Conservation (phyloP, 2,329 filamentous ascomycete species). For the Aspergillus arachidicola region DNA sequence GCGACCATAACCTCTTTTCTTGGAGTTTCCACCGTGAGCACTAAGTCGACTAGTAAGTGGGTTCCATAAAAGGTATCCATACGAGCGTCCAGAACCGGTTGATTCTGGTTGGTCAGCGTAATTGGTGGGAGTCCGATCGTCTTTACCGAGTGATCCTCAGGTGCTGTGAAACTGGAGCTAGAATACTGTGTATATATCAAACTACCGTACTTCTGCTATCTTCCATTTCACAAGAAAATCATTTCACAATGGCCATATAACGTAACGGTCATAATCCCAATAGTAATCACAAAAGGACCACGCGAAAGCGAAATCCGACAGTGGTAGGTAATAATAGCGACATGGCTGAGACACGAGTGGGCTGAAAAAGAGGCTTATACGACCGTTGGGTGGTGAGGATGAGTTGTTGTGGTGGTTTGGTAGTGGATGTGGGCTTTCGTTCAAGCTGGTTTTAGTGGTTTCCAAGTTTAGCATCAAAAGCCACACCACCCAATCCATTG, state of each 20-base stretch:
- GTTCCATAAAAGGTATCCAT: neutral
- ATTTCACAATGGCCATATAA: neutral
- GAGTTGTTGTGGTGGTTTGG: neutral
- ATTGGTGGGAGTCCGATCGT: neutral
- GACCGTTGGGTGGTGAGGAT: conserved; percentile 2
- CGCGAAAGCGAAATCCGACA: neutral
- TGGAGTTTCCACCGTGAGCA: neutral
- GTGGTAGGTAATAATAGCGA: conserved; percentile 6
- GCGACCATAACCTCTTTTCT: neutral
- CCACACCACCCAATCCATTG: conserved; percentile 7
- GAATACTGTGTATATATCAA: neutral
- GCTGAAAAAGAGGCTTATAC: conserved; percentile 1
- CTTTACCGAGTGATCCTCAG: neutral
- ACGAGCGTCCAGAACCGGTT: neutral
- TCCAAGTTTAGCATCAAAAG: conserved; percentile 24
- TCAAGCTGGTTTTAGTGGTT: conserved; percentile 16
- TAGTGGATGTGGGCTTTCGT: conserved; percentile 1
- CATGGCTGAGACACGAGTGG: conserved; percentile 14
- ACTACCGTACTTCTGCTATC: neutral
- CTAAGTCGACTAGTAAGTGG: neutral
- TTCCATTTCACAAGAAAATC: neutral
- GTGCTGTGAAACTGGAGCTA: neutral
- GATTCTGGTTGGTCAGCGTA: neutral
- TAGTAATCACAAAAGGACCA: neutral
- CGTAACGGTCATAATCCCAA: neutral